Evolutionary conservation across 768 basidiomycete genomes (phyloP), one percentile per base, ranked within the genome.

Genomic region (Pleurotus salmoneostramineus): DNA sequence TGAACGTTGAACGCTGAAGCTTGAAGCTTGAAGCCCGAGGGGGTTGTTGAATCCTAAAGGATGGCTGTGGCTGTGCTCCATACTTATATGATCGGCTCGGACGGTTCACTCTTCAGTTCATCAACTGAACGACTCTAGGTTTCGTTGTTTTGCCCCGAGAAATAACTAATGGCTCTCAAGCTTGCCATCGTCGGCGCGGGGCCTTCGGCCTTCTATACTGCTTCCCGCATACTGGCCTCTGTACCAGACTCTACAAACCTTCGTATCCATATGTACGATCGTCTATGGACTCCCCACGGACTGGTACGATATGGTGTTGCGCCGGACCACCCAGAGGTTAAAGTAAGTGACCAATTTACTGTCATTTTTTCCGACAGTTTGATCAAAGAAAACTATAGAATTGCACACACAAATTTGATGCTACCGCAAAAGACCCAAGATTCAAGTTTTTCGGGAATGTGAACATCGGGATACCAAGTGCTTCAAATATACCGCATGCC

Each of bases 271-370:
- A 72, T 99, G 66, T 99, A 85, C 68, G 96, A 99, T 73, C 81
- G 93, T 35, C 78, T 96, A 8, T 98, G 95, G 83, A 87, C 93
- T 32, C 96, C 96, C 8, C 92, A 97, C 67, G 97, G 97, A 0
- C 80, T 98, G 1, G 95, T 97, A 3, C 79, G 97, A 46, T 99
- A 95, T 66, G 95, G 97, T 0, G 95, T 99, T 11, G 96, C 97
- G 8, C 96, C 96, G 45, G 96, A 98, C 74, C 96, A 98, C 71
- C 94, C 97, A 7, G 96, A 98, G 75, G 95, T 98, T 71, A 99
- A 98, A 84, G 96, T 72, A 63, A 68, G 75, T 46, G 10, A 10
- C 44, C 44, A 14, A 11, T 17, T 17, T n/a, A 6, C 44, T 65
- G 35, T 21, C 3, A 27, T 27, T 27, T 27, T 27, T 50, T 46